Evolutionary conservation across 257 asterid species (phyloP).

Genomic region (Eucommia ulmoides): DNA sequence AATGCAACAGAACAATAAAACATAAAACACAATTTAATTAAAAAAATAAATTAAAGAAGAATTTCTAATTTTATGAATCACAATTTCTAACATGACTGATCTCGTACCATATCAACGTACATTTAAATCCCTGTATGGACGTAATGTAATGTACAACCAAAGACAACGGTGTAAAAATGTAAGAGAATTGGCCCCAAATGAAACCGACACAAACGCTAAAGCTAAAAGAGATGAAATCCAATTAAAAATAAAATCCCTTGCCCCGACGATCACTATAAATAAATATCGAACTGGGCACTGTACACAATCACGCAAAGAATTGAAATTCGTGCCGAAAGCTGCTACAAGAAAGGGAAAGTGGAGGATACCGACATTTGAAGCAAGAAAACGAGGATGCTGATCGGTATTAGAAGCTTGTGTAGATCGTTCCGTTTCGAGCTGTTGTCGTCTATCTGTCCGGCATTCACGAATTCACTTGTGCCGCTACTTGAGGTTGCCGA

Average conservation of each 20-base stretch:
- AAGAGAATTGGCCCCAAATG: too few relatives aligned
- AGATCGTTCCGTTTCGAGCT: constrained; percentile 15
- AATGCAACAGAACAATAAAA: too few relatives aligned
- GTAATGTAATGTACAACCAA: too few relatives aligned
- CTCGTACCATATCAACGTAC: too few relatives aligned
- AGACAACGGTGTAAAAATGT: too few relatives aligned
- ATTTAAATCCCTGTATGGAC: too few relatives aligned
- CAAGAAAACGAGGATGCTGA: constrained; percentile 18
- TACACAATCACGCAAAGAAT: neutral
- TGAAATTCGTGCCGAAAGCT: neutral
- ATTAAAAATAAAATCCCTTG: neutral
- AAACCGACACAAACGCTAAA: too few relatives aligned
- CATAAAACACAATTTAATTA: too few relatives aligned
- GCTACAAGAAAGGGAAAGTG: constrained; percentile 32
- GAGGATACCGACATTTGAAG: constrained; percentile 31
- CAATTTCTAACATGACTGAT: too few relatives aligned
- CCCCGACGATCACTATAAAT: neutral
- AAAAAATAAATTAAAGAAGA: too few relatives aligned
- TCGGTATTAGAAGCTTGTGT: constrained; percentile 13
- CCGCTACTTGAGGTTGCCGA: constrained; percentile 50
- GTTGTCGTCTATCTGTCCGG: constrained; percentile 39
- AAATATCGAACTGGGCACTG: neutral
- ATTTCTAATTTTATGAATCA: too few relatives aligned
- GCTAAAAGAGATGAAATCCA: neutral
- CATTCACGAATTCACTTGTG: constrained; percentile 53